Conservation (phyloP, 495 filamentous ascomycete species). For the Chaetomium cochliodes region DNA sequence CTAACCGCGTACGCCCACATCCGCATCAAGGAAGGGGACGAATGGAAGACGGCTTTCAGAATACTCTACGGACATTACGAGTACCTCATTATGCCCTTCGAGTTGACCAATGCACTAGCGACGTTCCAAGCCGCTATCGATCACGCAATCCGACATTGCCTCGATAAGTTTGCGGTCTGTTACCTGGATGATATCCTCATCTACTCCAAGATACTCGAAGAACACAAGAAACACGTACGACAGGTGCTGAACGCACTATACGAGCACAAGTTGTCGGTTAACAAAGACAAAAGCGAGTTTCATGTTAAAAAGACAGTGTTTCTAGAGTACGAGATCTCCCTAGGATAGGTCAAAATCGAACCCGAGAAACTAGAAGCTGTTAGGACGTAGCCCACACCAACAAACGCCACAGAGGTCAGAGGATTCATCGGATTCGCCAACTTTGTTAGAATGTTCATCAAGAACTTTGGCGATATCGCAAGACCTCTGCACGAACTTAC, state of each 20-base stretch:
- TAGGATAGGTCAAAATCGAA: not conserved
- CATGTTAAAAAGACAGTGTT: not conserved
- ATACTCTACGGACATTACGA: conserved; percentile 3
- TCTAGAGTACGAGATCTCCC: not conserved
- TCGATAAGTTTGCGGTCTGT: conserved; percentile 10
- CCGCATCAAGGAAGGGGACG: conserved; percentile 11
- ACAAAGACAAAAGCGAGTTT: conserved; percentile 6
- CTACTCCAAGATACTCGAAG: conserved; percentile 11
- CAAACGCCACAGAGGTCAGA: not conserved
- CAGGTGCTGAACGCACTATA: not conserved
- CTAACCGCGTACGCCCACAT: conserved; percentile 2
- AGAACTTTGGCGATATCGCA: not conserved
- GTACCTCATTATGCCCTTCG: conserved; percentile 9
- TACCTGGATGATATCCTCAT: conserved; percentile 1
- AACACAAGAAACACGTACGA: not conserved
- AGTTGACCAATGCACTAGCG: not conserved
- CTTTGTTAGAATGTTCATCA: conserved; percentile 1
- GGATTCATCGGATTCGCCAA: conserved; percentile 6
- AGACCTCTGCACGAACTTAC: not conserved
- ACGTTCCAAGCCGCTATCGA: not conserved
- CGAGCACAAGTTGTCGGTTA: conserved; percentile 1
- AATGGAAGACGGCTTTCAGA: conserved; percentile 19
- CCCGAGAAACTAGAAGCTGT: not conserved
- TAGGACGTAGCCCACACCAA: not conserved
- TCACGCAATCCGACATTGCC: not conserved